These are phyloP conservation scores for Coniochaeta sp. DNA, from an alignment of 2,329 filamentous ascomycete species.

Conservation along the genomic window DNA sequence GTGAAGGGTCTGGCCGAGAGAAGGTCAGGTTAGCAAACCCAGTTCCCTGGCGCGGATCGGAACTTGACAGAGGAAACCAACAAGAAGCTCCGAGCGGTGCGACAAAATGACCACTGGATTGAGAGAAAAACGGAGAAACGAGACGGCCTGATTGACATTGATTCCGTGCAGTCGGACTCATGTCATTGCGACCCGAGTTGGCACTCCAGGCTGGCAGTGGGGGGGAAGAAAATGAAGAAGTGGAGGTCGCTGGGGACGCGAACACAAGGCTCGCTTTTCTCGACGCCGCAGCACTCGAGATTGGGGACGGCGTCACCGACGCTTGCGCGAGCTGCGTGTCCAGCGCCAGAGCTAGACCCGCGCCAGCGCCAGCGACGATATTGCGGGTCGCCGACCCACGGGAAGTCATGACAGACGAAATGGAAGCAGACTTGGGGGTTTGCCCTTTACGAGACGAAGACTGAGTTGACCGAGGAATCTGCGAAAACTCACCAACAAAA, in stretches of 20 bases:
- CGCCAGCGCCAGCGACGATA: constrained; percentile 7
- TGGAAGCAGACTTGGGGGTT: constrained; percentile 7
- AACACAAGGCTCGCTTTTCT: constrained; percentile 19
- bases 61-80: constrained; percentile 37
- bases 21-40: constrained; percentile 26
- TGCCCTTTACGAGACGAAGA: constrained; percentile 9
- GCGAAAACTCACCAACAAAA: constrained; percentile 50
- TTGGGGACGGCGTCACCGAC: constrained; percentile 16
- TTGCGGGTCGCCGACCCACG: constrained; percentile 13
- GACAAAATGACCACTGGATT: constrained; percentile 44
- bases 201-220: constrained; percentile 18
- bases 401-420: constrained; percentile 16
- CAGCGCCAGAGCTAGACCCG: neutral
- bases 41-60: constrained; percentile 5
- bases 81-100: constrained; percentile 43
- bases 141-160: constrained; percentile 12
- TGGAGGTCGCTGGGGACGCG: constrained; percentile 19
- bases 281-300: constrained; percentile 7
- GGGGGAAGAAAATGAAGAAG: constrained; percentile 17
- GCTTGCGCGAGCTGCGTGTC: constrained; percentile 18
- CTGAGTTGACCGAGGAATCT: constrained; percentile 23
- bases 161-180: constrained; percentile 12
- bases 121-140: constrained; percentile 41
- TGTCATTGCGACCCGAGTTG: constrained; percentile 13
- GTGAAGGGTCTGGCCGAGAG: constrained; percentile 39